A percentile compares a stretch with the other conserved stretches of the same genome.
These are phyloP conservation scores for Lasiodiplodia sp. DNA, from an alignment of 2,329 filamentous ascomycete genomes.

Conservation along the genomic window DNA sequence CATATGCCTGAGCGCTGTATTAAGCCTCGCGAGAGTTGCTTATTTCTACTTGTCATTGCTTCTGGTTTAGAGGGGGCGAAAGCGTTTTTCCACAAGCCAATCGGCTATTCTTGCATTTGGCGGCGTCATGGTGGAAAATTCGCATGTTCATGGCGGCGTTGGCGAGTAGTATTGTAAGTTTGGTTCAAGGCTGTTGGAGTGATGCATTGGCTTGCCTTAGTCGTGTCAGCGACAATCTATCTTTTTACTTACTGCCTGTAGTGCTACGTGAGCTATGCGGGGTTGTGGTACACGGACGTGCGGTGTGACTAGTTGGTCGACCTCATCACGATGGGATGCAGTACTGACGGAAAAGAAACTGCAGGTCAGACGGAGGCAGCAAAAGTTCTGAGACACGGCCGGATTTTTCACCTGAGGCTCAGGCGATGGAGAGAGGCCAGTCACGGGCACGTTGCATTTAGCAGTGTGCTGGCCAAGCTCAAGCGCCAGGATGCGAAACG, in stretches of 20 bases:
- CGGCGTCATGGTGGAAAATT: slow-evolving; percentile 2
- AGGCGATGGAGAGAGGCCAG: not conserved
- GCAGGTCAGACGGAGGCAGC: not conserved
- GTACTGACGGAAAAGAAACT: not conserved
- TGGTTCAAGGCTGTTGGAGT: not conserved
- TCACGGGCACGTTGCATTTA: not conserved
- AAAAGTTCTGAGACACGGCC: not conserved
- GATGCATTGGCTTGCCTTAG: slow-evolving; percentile 1
- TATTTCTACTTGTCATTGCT: not conserved
- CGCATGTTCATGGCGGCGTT: not conserved
- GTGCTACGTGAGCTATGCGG: not conserved
- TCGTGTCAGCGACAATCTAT: not conserved
- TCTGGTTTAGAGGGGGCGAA: not conserved
- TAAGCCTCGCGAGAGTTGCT: not conserved
- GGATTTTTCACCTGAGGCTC: not conserved
- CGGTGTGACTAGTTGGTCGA: not conserved
- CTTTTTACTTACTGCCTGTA: not conserved
- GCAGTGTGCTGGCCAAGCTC: slow-evolving; percentile 2
- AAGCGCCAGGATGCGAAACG: slow-evolving; percentile 3
- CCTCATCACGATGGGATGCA: not conserved
- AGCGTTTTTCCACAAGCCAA: not conserved
- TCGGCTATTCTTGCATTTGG: slow-evolving; percentile 3
- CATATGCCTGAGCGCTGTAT: not conserved
- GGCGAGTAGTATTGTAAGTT: not conserved
- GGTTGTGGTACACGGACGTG: not conserved